Conservation (phyloP, 208 protist species). For the Acanthamoeba castellanii region DNA sequence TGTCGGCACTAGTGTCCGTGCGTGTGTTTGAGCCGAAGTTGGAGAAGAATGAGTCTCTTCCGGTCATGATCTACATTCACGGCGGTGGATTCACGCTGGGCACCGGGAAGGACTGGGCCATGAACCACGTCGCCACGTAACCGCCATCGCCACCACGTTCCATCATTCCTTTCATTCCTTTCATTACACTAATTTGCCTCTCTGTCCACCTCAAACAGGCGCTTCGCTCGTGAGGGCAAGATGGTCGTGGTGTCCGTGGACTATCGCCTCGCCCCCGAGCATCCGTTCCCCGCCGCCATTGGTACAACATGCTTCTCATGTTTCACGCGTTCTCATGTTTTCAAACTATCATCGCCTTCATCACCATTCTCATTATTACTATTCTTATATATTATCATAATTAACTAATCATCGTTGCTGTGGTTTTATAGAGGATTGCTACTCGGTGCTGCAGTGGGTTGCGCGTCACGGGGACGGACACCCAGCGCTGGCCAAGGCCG, state of each 20-base stretch:
- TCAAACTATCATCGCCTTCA: no score
- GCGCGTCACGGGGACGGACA: conserved; percentile 25
- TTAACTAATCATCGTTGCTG: no score
- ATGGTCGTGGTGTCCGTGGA: conserved; percentile 56
- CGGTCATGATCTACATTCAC: conserved; percentile 64
- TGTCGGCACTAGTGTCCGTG: background rate
- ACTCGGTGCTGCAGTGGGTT: conserved; percentile 41
- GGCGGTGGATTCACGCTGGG: conserved; percentile 47
- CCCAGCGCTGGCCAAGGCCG: conserved; percentile 11
- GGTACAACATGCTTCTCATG: no score
- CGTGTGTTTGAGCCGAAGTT: conserved; percentile 35
- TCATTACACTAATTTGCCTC: background rate
- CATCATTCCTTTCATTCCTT: background rate
- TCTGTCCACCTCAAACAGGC: background rate
- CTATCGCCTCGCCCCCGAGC: conserved; percentile 39
- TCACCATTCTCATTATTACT: no score
- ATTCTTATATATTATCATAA: no score
- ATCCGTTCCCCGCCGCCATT: conserved; percentile 58
- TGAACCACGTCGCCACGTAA: conserved; percentile 38
- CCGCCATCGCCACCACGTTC: background rate
- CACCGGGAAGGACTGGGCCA: conserved; percentile 36
- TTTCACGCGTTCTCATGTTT: no score
- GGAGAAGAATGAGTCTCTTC: background rate
- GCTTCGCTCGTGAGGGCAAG: conserved; percentile 1
- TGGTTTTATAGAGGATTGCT: conserved; percentile 22